Conservation (phyloP, 2,329 filamentous ascomycete genomes). For the Neurospora crassa region DNA sequence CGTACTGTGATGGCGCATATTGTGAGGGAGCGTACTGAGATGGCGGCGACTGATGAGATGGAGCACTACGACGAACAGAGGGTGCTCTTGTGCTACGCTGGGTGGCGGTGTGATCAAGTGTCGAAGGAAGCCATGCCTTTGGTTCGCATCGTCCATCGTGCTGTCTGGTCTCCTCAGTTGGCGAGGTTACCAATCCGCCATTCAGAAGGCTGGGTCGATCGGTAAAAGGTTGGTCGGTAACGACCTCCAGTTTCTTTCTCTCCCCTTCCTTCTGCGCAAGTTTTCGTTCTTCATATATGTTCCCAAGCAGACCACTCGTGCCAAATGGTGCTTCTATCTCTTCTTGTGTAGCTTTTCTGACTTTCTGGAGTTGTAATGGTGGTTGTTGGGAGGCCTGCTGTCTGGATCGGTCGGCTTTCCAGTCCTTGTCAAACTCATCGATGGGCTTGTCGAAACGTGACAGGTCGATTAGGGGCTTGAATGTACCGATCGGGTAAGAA, state of each 20-base stretch:
- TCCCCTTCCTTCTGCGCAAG: constrained; percentile 21
- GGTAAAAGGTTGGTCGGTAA: constrained; percentile 36
- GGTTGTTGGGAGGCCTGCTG: constrained; percentile 19
- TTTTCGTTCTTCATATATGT: constrained; percentile 38
- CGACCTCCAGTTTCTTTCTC: constrained; percentile 4
- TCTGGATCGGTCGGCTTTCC: constrained; percentile 19
- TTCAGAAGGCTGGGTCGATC: constrained; percentile 50
- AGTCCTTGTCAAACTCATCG: constrained; percentile 39
- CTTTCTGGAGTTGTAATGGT: constrained; percentile 21
- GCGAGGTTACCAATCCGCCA: constrained; percentile 15
- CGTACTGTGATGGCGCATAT: background rate
- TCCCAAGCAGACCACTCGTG: constrained; percentile 41
- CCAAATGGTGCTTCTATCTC: constrained; percentile 36
- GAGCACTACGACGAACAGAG: background rate
- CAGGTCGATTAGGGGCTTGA: constrained; percentile 58
- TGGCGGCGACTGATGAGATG: background rate
- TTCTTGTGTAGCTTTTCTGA: constrained; percentile 25
- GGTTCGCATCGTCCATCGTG: constrained; percentile 13
- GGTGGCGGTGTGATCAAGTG: constrained; percentile 20
- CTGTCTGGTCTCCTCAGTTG: constrained; percentile 19
- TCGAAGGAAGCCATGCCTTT: constrained; percentile 30
- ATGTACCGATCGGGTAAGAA: constrained; percentile 56
- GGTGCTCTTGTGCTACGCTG: constrained; percentile 4
- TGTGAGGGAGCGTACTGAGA: background rate
- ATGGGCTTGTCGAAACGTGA: constrained; percentile 45